Percentiles rank a stretch among this genome's conserved stretches.
Evolutionary conservation across 2,329 filamentous ascomycete genomes (phyloP).

Genomic region (Passalora sequoiae): DNA sequence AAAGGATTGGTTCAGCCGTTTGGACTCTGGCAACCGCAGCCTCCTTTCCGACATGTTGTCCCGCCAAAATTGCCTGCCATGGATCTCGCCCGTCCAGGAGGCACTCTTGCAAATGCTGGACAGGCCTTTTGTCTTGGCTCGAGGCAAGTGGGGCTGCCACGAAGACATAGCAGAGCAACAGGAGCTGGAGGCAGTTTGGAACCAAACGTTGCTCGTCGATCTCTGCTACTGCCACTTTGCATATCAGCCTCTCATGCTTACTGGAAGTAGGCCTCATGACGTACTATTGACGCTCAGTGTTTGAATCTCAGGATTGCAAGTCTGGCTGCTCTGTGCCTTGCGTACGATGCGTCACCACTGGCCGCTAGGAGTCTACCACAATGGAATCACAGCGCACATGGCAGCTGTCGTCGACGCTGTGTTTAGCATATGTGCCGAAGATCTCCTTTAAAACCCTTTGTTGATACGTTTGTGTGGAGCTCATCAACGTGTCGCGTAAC

Average conservation of each 20-base stretch:
- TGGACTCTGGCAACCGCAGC: no score
- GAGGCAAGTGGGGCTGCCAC: background rate
- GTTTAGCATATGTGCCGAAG: background rate
- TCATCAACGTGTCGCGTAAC: conserved; percentile 2
- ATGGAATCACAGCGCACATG: background rate
- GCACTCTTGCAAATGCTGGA: no score
- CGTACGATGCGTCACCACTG: no score
- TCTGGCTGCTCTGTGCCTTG: no score
- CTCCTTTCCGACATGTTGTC: no score
- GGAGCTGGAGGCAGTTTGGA: background rate
- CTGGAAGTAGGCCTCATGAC: background rate
- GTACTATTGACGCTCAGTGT: background rate
- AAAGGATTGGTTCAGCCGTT: no score
- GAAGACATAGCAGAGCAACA: conserved; percentile 1
- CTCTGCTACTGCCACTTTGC: background rate
- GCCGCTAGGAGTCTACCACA: no score
- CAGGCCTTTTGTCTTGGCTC: no score
- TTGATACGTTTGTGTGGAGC: background rate
- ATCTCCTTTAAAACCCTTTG: background rate
- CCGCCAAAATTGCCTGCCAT: no score
- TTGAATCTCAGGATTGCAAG: no score
- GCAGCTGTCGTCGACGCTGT: background rate
- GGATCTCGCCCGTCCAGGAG: no score
- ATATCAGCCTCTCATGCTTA: background rate
- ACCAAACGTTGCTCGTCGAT: background rate